Percentiles rank a stretch among this genome's conserved stretches.
Conservation (phyloP, 78 protist genomes). For the Capsaspora owczarzaki region DNA sequence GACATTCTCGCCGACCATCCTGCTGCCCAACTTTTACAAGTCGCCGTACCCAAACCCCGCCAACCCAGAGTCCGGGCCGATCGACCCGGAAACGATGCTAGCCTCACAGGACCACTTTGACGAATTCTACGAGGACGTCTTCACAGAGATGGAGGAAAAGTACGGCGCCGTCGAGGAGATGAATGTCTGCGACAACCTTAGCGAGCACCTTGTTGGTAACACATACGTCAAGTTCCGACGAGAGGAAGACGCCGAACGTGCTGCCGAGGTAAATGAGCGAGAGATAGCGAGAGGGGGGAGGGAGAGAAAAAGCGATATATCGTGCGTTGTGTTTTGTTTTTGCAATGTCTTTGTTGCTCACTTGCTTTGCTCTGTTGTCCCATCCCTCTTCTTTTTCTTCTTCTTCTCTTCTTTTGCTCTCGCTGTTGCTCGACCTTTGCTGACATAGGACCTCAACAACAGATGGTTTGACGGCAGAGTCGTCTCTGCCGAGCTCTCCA, state of each 20-base stretch:
- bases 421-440: too few species aligned
- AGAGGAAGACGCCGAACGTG: constrained; percentile 86
- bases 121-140: constrained; percentile 84
- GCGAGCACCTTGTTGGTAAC: constrained; percentile 96
- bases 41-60: constrained; percentile 21
- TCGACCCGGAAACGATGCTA: too few species aligned
- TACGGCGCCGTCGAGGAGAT: constrained; percentile 76
- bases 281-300: too few species aligned
- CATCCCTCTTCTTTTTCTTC: too few species aligned
- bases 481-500: constrained; percentile 82
- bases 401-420: too few species aligned
- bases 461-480: constrained; percentile 70
- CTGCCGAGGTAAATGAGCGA: too few species aligned
- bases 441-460: constrained; percentile 47
- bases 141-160: constrained; percentile 69
- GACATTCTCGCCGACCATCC: constrained; percentile 70
- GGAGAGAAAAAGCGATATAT: too few species aligned
- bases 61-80: background rate
- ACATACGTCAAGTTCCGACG: constrained; percentile 82
- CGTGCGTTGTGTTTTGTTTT: too few species aligned
- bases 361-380: too few species aligned
- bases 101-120: constrained; percentile 33
- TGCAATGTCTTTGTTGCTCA: too few species aligned
- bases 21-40: constrained; percentile 81
- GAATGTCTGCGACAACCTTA: constrained; percentile 81